Evolutionary conservation across 164 flowering plant species (phyloP), one percentile per base, ranked within the genome.

Genomic region (Santalum album): DNA sequence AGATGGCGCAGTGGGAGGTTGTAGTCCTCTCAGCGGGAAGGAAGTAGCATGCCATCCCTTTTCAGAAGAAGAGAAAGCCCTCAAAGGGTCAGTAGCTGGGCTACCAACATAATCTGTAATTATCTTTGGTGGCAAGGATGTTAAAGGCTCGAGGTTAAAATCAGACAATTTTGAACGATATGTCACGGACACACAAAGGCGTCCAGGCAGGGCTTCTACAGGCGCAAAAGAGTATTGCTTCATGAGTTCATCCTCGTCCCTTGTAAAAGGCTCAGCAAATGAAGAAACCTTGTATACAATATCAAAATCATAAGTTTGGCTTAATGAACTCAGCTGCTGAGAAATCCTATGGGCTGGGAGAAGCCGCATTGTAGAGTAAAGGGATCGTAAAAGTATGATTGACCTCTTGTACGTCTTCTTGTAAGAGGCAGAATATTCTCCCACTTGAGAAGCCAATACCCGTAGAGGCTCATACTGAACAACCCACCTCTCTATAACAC

Each of bases 81-180:
- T 83, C 57, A 80, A 26, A 53, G 87, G 90, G 46, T 90, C 95
- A 45, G 89, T 73, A 12, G 83, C 70, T 45, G 95, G 94, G 66
- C 97, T 87, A 44, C 97, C 97, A 49, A 90, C 95, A 71, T 90
- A 90, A 64, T 90, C 95, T 6, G 79, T 57, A 40, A 90, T 90
- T 17, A 90, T 83, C 65, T 72, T 74, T 7, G 88, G 83, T 11
- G 88, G 80, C 39, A 77, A 60, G 0, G 81, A 55, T 7, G 75
- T 51, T 18, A 72, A 72, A 19, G 70, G 64, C 60, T 76, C 79
- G 9, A 87, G 75, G 65, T 81, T 81, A 65, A 84, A 79, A 62
- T 79, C 80, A 6, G 86, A 80, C 19, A 87, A 62, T n/a, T 75
- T 64, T 23, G 81, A 45, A 11, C 78, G 86, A 68, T 87, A 90